Evolutionary conservation across 148 eudicot genomes (phyloP).

Genomic region (Nepenthes gracilis): DNA sequence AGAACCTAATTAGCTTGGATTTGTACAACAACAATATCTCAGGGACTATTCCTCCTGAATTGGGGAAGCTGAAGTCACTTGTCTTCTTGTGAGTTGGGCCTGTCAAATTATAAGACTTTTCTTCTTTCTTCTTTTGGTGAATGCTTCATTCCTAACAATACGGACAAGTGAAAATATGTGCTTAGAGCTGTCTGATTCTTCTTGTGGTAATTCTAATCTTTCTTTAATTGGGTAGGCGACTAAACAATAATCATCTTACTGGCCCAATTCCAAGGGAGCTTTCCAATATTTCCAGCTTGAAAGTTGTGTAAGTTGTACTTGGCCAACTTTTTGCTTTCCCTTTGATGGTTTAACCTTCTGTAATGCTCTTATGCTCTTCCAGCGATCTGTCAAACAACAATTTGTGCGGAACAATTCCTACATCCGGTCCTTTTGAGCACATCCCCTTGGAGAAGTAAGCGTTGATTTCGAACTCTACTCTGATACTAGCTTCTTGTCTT

Average conservation of each 20-base stretch:
- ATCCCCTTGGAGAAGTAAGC: conserved; percentile 85
- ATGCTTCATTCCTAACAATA: neutral
- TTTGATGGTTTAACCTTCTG: neutral
- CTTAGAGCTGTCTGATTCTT: neutral
- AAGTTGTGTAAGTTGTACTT: conserved; percentile 75
- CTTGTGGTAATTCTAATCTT: neutral
- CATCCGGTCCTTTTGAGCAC: conserved; percentile 77
- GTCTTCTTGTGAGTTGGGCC: conserved; percentile 65
- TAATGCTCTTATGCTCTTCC: conserved; percentile 2
- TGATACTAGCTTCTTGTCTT: neutral
- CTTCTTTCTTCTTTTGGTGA: neutral
- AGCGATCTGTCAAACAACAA: conserved; percentile 75
- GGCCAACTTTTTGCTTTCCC: neutral
- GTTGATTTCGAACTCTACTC: conserved; percentile 1
- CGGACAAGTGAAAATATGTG: neutral
- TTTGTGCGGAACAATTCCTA: conserved; percentile 88
- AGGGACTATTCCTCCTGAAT: conserved; percentile 52
- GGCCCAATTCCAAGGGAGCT: conserved; percentile 80
- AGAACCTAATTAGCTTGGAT: conserved; percentile 78
- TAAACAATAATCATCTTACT: conserved; percentile 59
- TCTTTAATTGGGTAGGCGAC: conserved; percentile 42
- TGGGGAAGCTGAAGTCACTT: conserved; percentile 58
- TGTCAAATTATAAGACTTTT: neutral
- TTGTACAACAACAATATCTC: conserved; percentile 68
- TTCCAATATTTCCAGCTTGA: conserved; percentile 47